These are phyloP conservation scores for Durio zibethinus DNA, from an alignment of 345 rosid genomes.

Conservation along the genomic window DNA sequence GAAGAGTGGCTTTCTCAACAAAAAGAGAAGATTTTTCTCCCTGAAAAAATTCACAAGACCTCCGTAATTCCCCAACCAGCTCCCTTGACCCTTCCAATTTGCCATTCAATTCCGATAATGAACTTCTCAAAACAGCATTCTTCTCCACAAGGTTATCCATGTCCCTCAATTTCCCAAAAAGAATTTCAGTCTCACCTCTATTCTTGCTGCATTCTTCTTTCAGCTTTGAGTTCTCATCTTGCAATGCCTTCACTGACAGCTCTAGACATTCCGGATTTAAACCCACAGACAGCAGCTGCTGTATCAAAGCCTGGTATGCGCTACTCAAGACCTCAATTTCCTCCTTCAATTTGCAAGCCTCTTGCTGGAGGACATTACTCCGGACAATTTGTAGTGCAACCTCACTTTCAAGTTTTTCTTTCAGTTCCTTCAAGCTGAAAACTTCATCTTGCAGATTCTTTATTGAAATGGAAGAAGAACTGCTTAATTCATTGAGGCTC, in stretches of 20 bases:
- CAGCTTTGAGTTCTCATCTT: slow-evolving; percentile 58
- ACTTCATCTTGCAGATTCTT: slow-evolving; percentile 48
- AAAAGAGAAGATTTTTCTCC: slow-evolving; percentile 68
- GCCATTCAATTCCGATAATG: slow-evolving; percentile 68
- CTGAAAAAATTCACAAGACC: slow-evolving; percentile 55
- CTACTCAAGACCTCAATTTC: slow-evolving; percentile 53
- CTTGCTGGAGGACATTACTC: slow-evolving; percentile 66
- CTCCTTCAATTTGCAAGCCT: slow-evolving; percentile 66
- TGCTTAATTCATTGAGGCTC: slow-evolving; percentile 43
- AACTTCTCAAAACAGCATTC: slow-evolving; percentile 58
- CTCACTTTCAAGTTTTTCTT: slow-evolving; percentile 70
- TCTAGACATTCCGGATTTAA: slow-evolving; percentile 50
- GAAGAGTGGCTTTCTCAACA: slow-evolving; percentile 66
- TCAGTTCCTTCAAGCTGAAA: slow-evolving; percentile 52
- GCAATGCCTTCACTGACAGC: slow-evolving; percentile 58
- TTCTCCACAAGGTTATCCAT: slow-evolving; percentile 52
- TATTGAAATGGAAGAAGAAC: slow-evolving; percentile 45
- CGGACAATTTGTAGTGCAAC: slow-evolving; percentile 48
- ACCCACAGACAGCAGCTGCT: slow-evolving; percentile 64
- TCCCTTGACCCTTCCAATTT: slow-evolving; percentile 65
- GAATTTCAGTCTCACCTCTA: slow-evolving; percentile 43
- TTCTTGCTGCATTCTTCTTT: slow-evolving; percentile 48
- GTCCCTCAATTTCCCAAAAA: slow-evolving; percentile 48
- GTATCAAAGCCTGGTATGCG: slow-evolving; percentile 52
- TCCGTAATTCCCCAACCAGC: slow-evolving; percentile 53